Percentiles rank a stretch among this genome's conserved stretches.
These are phyloP conservation scores for Botrytis pseudocinerea DNA, from an alignment of 2,329 filamentous ascomycete species.

Conservation along the genomic window DNA sequence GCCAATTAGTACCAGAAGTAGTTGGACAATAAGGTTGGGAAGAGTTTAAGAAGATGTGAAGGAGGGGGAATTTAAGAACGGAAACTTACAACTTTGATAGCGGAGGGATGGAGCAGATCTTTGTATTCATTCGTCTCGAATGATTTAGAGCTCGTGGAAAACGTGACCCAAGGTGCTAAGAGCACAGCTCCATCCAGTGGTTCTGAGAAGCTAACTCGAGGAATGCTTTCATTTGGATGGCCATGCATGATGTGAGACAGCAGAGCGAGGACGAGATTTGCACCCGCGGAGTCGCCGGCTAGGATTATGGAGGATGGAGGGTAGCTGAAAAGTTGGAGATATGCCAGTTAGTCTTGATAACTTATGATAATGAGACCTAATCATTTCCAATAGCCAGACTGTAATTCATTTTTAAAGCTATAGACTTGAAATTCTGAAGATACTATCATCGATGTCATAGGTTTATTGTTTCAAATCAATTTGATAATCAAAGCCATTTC, in stretches of 20 bases:
- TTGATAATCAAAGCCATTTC: background rate
- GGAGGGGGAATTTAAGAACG: background rate
- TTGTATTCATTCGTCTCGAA: conserved; percentile 50
- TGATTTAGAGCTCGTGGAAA: conserved; percentile 48
- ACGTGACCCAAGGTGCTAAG: conserved; percentile 59
- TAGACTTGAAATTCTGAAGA: background rate
- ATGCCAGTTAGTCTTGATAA: conserved; percentile 51
- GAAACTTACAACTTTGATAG: conserved; percentile 24
- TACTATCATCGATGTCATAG: background rate
- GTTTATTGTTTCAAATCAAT: background rate
- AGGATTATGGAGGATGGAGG: conserved; percentile 44
- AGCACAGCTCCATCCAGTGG: conserved; percentile 53
- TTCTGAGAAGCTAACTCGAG: conserved; percentile 44
- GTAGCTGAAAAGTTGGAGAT: conserved; percentile 62
- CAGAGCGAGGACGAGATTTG: conserved; percentile 48
- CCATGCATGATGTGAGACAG: conserved; percentile 57
- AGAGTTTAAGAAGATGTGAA: conserved; percentile 29
- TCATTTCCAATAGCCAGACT: background rate
- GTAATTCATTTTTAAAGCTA: background rate
- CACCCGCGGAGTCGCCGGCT: conserved; percentile 55
- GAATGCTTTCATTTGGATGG: conserved; percentile 59
- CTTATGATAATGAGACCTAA: conserved; percentile 47
- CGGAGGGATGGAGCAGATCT: conserved; percentile 49
- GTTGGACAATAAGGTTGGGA: background rate
- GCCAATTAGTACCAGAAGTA: conserved; percentile 45